Conservation (phyloP, 2,329 filamentous ascomycete species). For the Sporothrix luriei region DNA sequence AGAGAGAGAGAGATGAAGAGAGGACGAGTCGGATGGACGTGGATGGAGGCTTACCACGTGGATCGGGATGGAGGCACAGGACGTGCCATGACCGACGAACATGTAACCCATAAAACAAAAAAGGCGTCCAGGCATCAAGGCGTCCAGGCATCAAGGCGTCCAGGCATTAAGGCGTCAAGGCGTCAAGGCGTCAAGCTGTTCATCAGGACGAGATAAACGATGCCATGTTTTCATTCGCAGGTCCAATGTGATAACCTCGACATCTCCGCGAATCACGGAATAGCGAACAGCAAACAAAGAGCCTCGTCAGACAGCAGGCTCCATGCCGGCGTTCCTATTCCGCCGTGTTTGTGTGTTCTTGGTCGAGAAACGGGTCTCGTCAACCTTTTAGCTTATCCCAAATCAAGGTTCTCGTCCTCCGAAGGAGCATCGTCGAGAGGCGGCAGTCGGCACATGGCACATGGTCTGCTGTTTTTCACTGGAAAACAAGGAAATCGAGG, state of each 20-base stretch:
- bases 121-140: neutral
- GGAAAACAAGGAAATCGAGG: neutral
- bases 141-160: neutral
- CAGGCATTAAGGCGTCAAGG: neutral
- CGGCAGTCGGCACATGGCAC: too few relatives aligned
- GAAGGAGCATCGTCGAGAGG: neutral
- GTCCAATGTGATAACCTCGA: neutral
- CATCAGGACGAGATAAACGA: neutral
- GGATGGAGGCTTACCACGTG: conserved; percentile 5
- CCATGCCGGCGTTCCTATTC: neutral
- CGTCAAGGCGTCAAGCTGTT: neutral
- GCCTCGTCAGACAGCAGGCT: neutral
- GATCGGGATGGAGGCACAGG: neutral
- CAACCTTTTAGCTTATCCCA: neutral
- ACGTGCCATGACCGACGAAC: neutral
- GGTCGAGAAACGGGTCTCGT: neutral
- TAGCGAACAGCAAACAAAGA: neutral
- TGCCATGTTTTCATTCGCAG: neutral
- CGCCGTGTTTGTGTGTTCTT: neutral
- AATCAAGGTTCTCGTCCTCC: conserved; percentile 3
- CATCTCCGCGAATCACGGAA: neutral
- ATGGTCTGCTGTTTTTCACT: neutral
- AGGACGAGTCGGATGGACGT: neutral
- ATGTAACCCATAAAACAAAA: neutral
- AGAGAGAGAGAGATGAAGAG: neutral